Percentiles rank a stretch among this genome's conserved stretches.
Conservation (phyloP, 2,329 filamentous ascomycete species). For the Bretziella fagacearum region DNA sequence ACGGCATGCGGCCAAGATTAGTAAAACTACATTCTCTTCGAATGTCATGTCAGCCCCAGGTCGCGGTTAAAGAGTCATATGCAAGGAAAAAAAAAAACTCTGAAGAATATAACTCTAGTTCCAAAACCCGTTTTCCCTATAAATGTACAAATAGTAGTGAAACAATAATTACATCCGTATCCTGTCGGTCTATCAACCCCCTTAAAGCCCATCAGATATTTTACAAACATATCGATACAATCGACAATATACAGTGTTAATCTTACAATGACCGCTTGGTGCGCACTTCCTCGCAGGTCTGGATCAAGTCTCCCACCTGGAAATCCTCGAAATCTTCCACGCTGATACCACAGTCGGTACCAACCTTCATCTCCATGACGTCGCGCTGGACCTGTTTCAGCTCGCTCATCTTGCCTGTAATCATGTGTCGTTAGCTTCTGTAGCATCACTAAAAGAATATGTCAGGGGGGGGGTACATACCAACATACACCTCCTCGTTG, state of each 20-base stretch:
- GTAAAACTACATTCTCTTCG: constrained; percentile 35
- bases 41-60: constrained; percentile 33
- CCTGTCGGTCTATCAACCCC: neutral
- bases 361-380: constrained; percentile 74
- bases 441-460: neutral
- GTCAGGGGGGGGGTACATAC: constrained; percentile 35
- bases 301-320: constrained; percentile 65
- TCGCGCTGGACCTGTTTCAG: constrained; percentile 91
- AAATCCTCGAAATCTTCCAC: constrained; percentile 70
- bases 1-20: constrained; percentile 29
- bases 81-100: neutral
- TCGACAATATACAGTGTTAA: neutral
- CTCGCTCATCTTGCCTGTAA: constrained; percentile 54
- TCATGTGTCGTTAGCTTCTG: neutral
- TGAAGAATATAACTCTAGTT: neutral
- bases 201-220: too few relatives aligned
- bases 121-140: neutral
- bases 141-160: neutral
- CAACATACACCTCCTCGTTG: constrained; percentile 60
- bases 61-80: constrained; percentile 10
- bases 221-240: constrained; percentile 5
- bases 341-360: constrained; percentile 79
- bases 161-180: neutral
- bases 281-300: constrained; percentile 63
- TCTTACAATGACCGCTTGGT: constrained; percentile 47